Evolutionary conservation across 2,329 filamentous ascomycete species (phyloP), one percentile per base, ranked within the genome.

Genomic region (Neophaeococcomyces aloes): DNA sequence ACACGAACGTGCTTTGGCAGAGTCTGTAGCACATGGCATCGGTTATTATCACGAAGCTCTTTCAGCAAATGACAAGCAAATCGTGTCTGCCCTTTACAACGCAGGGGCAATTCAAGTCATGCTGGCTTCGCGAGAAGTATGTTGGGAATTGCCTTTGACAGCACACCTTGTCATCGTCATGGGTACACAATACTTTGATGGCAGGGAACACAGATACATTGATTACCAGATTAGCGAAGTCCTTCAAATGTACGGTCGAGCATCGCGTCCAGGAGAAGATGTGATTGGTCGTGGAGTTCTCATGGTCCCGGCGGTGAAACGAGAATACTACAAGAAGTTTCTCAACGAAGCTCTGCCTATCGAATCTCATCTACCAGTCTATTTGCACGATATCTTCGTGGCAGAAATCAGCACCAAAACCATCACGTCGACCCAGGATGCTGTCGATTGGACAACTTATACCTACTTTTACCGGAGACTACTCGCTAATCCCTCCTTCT

Each of bases 301-400:
- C 34, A 96, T 98, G 91, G 78, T 95, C 8, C 87, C 89, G 2
- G 81, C 84, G 14, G 86, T 93, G 37, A 95, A 94, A 72, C 81
- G 91, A 29, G 88, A 95, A 50, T 98, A 94, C 65, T 98, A 96
- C 75, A 93, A 91, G 68, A 98, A 98, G 66, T 98, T 98, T 70
- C 68, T 98, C 52, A 89, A 91, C 56, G 93, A 98, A 63, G 91
- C 91, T 15, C 71, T 98, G 32, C 91, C 91, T 1, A 86, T 98
- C 18, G 91, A 98, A 67, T 94, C 86, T 52, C 87, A 94, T 61
- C 73, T 98, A 25, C 85, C 94, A 59, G 80, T 84, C 44, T 94
- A 87, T 63, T 72, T 98, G 27, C 86, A 94, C 56, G 93, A 98
- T 65, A 88, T 87, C 1, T 96, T 98, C 56, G 89, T 98, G 34